Base-by-base conservation (phyloP, 345 rosid genomes). In the Brassica rapa region DNA sequence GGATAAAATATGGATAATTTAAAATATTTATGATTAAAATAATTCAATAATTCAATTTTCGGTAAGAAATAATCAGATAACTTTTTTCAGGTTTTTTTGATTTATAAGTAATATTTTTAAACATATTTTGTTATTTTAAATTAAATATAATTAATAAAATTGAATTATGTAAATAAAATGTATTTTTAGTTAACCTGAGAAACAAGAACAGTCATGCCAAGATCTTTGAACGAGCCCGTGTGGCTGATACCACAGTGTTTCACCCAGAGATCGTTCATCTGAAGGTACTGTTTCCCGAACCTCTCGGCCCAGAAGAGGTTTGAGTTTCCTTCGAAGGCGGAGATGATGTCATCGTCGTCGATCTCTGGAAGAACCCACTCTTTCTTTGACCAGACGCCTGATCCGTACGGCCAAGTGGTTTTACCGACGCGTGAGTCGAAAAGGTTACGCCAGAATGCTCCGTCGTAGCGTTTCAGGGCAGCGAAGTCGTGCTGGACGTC, bases 231-330 rank as follows among this genome's bases (percentile, higher is more conserved):
- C 55, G 92, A 88, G 0, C 97, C 97, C 0, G 97, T 90, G 55
- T 92, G 97, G 71, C 86, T 88, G 62, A 89, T 92, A 0, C 97
- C 97, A 8, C 96, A 92, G 32, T 92, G 97, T 64, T 92, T 92
- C 11, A 92, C 96, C 97, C 97, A 92, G 30, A 92, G 74, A 82
- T 92, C 96, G 56, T 83, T 87, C 97, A 92, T 92, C 27, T 85
- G 86, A 0, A 90, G 19, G 60, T 84, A 88, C 81, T 82, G 83
- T 77, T 90, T 89, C 23, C 97, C 97, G 10, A 82, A 90, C 23
- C 90, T 82, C 84, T 92, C 97, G 0, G 97, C 97, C 97, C 94
- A 90, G 82, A 90, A 92, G 59, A 92, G 84, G 33, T 92, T 92
- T 7, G 97, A 87, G 68, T 92, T 92, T 0, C 97, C 96, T 81